phyloP scores from a whole-genome alignment of 1,284 basidiomycete species.

The Pyrrhoderma noxium region DNA sequence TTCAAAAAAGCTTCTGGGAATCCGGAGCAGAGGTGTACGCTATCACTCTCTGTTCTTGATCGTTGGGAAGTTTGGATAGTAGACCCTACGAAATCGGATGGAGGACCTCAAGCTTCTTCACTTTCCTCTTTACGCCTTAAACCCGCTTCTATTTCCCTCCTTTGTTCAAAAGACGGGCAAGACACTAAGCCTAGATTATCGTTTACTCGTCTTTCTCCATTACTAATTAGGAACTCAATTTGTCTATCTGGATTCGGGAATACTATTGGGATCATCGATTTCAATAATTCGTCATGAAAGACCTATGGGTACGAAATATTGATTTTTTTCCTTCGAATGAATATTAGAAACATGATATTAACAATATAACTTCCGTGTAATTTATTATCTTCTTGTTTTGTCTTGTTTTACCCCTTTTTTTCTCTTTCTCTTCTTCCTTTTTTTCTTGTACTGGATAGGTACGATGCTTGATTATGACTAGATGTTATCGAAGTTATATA shows the following conservation, averaged over 20 bases:
- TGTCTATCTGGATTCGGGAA: slow-evolving; percentile 74
- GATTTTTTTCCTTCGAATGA: no score
- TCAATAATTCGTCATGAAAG: slow-evolving; percentile 1
- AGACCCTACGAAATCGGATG: slow-evolving; percentile 41
- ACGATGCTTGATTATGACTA: no score
- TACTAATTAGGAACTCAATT: slow-evolving; percentile 41
- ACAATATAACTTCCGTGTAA: no score
- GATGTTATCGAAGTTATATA: no score
- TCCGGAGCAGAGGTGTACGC: slow-evolving; percentile 22
- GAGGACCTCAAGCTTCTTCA: slow-evolving; percentile 39
- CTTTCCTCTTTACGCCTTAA: slow-evolving; percentile 30
- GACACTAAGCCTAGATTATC: slow-evolving; percentile 39
- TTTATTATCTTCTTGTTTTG: no score
- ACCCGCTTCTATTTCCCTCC: slow-evolving; percentile 15
- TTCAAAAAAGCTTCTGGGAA: slow-evolving; percentile 17
- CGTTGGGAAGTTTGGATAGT: slow-evolving; percentile 78
- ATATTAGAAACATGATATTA: no score
- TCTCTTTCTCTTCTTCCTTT: no score
- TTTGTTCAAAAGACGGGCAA: no score
- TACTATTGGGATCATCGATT: slow-evolving; percentile 57
- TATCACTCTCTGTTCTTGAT: slow-evolving; percentile 57
- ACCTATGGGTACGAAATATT: no score
- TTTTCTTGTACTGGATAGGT: no score
- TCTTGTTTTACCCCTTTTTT: no score
- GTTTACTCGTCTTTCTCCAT: slow-evolving; percentile 67